Conservation (phyloP, 2,329 filamentous ascomycete species). For the Ascochyta fabae region DNA sequence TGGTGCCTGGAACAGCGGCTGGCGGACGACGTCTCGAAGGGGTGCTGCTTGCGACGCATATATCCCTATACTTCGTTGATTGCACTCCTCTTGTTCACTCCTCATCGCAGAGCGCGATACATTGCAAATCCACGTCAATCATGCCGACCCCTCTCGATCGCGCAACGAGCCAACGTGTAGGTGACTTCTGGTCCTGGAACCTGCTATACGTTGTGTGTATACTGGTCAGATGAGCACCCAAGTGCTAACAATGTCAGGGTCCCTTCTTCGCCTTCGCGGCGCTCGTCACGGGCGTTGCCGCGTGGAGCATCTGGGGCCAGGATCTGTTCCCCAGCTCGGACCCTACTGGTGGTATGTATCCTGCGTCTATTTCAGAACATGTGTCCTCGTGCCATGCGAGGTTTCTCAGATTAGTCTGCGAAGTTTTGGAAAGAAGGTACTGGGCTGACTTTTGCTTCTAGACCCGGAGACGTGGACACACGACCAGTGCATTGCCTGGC, state of each 20-base stretch:
- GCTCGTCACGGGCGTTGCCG: constrained; percentile 79
- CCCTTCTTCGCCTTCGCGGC: constrained; percentile 69
- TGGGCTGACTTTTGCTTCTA: constrained; percentile 33
- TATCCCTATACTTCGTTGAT: background rate
- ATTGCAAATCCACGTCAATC: constrained; percentile 15
- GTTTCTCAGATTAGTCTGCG: background rate
- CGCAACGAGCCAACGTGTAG: constrained; percentile 54
- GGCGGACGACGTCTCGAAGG: background rate
- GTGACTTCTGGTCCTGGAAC: constrained; percentile 30
- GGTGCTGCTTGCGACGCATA: constrained; percentile 10
- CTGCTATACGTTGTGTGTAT: constrained; percentile 32
- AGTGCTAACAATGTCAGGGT: constrained; percentile 25
- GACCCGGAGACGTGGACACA: constrained; percentile 76
- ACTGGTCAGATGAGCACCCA: background rate
- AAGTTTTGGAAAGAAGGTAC: background rate
- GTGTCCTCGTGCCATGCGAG: background rate
- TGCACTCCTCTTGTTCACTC: background rate
- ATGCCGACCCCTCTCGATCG: constrained; percentile 60
- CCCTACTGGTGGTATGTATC: constrained; percentile 72
- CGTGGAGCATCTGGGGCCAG: constrained; percentile 83
- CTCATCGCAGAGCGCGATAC: background rate
- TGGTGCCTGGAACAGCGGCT: constrained; percentile 1
- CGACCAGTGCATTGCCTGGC: constrained; percentile 81
- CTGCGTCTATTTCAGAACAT: background rate
- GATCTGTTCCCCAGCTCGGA: constrained; percentile 84